Base-by-base conservation (phyloP, 2,329 filamentous ascomycete genomes). In the Cyphellophora europaea region DNA sequence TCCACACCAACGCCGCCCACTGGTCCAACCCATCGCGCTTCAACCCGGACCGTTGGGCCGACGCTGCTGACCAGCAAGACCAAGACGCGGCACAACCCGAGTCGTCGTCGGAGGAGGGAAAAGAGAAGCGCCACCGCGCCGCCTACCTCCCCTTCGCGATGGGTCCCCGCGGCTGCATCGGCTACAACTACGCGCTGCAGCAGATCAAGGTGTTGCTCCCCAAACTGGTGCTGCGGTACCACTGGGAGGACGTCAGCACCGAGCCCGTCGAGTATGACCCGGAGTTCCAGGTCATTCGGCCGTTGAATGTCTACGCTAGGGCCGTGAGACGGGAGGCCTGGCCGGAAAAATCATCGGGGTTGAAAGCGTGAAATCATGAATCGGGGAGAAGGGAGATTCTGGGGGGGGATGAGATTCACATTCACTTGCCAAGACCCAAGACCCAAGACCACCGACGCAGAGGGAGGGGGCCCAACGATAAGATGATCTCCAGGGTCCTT, bases 181-280 rank as follows among this genome's bases (percentile, higher is more conserved):
- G 74, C 0, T 78, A 77, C 63, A 79, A 77, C 53, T 77, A 79
- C 51, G 75, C 74, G 0, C 56, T 79, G 5, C 65, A 69, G 39
- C 73, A 79, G 52, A 61, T 77, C 39, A 77, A 77, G 57, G 61
- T 76, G 11, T 52, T 57, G 19, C 19, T 79, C 42, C 59, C 66
- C 2, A 72, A 77, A 57, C 54, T 79, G 23, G 53, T 79, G 2
- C 78, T 67, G 38, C 61, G 74, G 5, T 79, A 79, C 49, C 58
- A 69, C 36, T 79, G 75, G 39, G 53, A 41, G 6, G 51, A 63
- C n/a, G 71, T 66, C n/a, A 61, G 62, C 3, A 60, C 71, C 4
- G 67, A 59, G 2, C 56, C 65, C 0, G 56, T 76, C 5, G 71
- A 74, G 36, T 77, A 77, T 30, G 72, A 77, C 42, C 72, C 72